These are phyloP conservation scores for Physcia stellaris DNA, from an alignment of 495 filamentous ascomycete genomes.

Conservation along the genomic window DNA sequence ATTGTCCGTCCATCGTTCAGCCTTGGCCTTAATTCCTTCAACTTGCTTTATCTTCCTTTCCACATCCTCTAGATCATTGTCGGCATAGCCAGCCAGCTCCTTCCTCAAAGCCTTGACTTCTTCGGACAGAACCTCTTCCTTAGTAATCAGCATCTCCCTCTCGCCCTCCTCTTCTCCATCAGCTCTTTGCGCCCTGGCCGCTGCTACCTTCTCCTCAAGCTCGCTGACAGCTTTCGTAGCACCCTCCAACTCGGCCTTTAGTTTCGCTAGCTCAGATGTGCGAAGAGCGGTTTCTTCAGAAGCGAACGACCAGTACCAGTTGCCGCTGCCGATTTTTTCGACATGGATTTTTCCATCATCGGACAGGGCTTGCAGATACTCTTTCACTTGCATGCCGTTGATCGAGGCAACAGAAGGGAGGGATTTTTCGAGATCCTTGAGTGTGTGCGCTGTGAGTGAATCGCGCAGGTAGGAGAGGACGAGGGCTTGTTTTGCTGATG, in stretches of 20 bases:
- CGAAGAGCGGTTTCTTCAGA: conserved; percentile 45
- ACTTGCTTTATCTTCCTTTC: conserved; percentile 36
- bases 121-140: not conserved
- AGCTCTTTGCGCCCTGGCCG: conserved; percentile 28
- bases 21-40: conserved; percentile 29
- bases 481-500: conserved; percentile 44
- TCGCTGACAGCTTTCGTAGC: conserved; percentile 22
- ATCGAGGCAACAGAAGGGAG: conserved; percentile 54
- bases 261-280: conserved; percentile 31
- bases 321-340: conserved; percentile 69
- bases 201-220: conserved; percentile 25
- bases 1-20: conserved; percentile 48
- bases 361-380: conserved; percentile 47
- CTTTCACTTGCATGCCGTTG: conserved; percentile 56
- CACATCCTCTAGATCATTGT: conserved; percentile 38
- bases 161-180: conserved; percentile 28
- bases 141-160: conserved; percentile 10
- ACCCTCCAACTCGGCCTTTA: conserved; percentile 42
- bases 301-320: conserved; percentile 71
- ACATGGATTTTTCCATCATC: conserved; percentile 56
- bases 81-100: conserved; percentile 33
- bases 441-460: conserved; percentile 49
- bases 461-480: conserved; percentile 52
- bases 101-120: conserved; percentile 25
- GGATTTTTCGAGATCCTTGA: conserved; percentile 63